phyloP scores from a whole-genome alignment of 208 protist genomes.

The Blastocrithidia nonstop region DNA sequence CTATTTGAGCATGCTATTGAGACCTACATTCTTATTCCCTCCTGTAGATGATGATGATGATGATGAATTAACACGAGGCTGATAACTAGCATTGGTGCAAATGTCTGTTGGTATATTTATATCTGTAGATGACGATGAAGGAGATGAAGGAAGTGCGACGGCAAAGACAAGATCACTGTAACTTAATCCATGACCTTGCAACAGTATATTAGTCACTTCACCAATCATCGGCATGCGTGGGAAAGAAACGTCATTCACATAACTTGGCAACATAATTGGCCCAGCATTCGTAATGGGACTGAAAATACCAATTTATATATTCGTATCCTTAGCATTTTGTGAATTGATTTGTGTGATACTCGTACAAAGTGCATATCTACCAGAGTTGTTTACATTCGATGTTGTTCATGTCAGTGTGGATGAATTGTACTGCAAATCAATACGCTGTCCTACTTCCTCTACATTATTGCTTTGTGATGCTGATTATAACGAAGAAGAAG shows the following conservation, averaged over 20 bases:
- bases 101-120: conserved; percentile 35
- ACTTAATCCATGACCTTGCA: conserved; percentile 54
- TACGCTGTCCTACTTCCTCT: too few relatives aligned
- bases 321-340: too few relatives aligned
- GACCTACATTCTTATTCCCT: too few relatives aligned
- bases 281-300: conserved; percentile 23
- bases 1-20: conserved; percentile 13
- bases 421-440: too few relatives aligned
- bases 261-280: conserved; percentile 28
- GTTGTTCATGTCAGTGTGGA: too few relatives aligned
- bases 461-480: too few relatives aligned
- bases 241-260: conserved; percentile 23
- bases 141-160: conserved; percentile 17
- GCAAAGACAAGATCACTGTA: conserved; percentile 33
- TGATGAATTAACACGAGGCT: conserved; percentile 6
- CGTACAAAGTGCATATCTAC: too few relatives aligned
- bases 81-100: conserved; percentile 49
- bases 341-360: too few relatives aligned
- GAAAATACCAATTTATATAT: conserved; percentile 31
- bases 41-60: too few relatives aligned
- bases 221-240: conserved; percentile 6
- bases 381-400: too few relatives aligned
- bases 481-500: too few relatives aligned
- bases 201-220: conserved; percentile 11
- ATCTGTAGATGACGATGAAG: not conserved